Base-by-base conservation (phyloP, 805 yeast genomes). In the Metschnikowia lunata region DNA sequence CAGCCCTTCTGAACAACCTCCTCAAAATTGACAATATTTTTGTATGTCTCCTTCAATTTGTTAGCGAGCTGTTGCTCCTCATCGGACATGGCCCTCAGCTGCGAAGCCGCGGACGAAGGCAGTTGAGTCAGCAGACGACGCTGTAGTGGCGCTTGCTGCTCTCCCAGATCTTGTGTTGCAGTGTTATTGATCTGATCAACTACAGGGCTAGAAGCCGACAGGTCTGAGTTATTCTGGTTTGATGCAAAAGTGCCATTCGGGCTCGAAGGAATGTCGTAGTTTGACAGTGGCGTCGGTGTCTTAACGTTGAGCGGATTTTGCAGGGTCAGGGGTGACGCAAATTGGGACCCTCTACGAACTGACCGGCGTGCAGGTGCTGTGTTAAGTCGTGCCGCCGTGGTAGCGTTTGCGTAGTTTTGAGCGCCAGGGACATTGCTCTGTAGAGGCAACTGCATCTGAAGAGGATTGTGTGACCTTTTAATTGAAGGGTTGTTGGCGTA, bases 11-110 rank as follows among this genome's bases (percentile, higher is more conserved):
- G 89, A 15, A 84, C 78, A 43, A 79, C 78, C 45, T 79, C 80
- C 64, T 84, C 90, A 49, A 78, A 74, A 50, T 78, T 78, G 37
- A 84, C 80, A 34, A 84, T 85, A 40, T 76, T 71, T 54, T 83
- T 82, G 61, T 84, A 85, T 3, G 88, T 82, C 57, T 84, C 89
- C 60, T 85, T 88, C 26, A 85, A 61, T 57, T 83, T 83, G 2
- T 83, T 71, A 2, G 87, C 87, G 37, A 85, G 65, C 40, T 78
- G 79, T 52, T 78, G 85, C 59, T 80, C 86, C 56, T 79, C 85
- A 39, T 75, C 79, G 1, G 82, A 63, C 74, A 71, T 69, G 11
- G 66, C 59, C 30, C 73, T 56, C 28, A 47, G 58, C 40, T 37
- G 44, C 13, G 41, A 47, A 4, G 44, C 23, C 14, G 47, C 30